Base-by-base conservation (phyloP, 1,284 basidiomycete genomes). In the Apiotrichum domesticum region DNA sequence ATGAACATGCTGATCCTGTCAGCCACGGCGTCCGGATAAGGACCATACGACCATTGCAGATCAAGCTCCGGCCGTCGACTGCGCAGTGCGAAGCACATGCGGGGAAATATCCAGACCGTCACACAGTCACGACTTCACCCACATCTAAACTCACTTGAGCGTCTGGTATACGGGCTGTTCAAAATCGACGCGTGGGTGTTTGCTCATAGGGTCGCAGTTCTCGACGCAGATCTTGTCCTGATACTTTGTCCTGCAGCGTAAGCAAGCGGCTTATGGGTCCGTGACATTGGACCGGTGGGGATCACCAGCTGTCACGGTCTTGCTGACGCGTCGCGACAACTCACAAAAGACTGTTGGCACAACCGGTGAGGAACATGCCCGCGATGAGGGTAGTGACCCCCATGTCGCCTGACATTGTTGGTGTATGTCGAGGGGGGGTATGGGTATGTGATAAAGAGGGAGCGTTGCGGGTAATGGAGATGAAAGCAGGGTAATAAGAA, bases 181-280 rank as follows among this genome's bases (percentile, higher is more conserved):
- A 73, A 89, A 94, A 44, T 90, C 81, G 46, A 91, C 80, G 76
- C 46, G 72, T 59, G 29, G 83, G 78, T 39, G 47, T 0, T 72
- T 84, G 74, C 51, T 80, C 79, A 76, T 69, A 6, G 61, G 55
- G 4, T 65, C 66, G 72, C 90, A 95, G 75, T 92, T 87, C 81
- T 92, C 90, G 54, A 94, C 91, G 69, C 91, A 95, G 85, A 93
- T 88, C 87, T 90, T 92, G 72, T 94, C 91, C 59, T 74, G 74
- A 52, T 70, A 74, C 55, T 75, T 74, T 41, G 69, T 65, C 33
- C 73, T 72, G 59, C 21, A 21, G 21, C 21, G 21, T 21, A 21
- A 21, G 21, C 21, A 21, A 21, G 21, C 21, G 21, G 21, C 21
- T 21, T 21, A 21, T 21, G 21, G 21, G 21, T 21, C 21, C 21